phyloP scores from a whole-genome alignment of 164 flowering plant species.

The Piper longum region DNA sequence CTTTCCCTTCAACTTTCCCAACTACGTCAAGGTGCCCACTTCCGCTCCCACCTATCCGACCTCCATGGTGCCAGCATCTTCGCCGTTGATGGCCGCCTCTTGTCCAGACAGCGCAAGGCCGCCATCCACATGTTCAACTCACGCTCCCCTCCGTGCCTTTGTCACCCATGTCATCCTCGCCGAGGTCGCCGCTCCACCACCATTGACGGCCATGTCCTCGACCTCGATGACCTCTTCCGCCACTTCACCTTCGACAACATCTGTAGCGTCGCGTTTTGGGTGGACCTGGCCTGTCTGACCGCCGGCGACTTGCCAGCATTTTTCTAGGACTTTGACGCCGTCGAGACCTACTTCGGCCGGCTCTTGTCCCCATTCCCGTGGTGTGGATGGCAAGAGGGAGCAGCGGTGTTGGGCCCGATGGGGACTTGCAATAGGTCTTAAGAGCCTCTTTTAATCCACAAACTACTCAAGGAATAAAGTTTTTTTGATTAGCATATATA shows the following conservation, averaged over 20 bases:
- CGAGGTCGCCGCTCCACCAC: constrained; percentile 11
- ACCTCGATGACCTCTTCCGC: constrained; percentile 24
- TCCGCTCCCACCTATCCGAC: constrained; percentile 20
- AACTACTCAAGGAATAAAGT: too few species aligned
- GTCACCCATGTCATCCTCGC: constrained; percentile 15
- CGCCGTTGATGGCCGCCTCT: constrained; percentile 26
- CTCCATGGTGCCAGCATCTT: constrained; percentile 41
- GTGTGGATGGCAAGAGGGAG: constrained; percentile 32
- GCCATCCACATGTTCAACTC: constrained; percentile 40
- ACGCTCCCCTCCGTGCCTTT: constrained; percentile 28
- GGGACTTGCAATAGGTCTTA: too few species aligned
- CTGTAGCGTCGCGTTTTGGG: constrained; percentile 36
- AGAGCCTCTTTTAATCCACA: too few species aligned
- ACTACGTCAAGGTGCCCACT: constrained; percentile 37
- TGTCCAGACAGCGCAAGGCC: constrained; percentile 33
- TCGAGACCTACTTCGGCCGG: constrained; percentile 11
- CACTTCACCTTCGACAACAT: constrained; percentile 27
- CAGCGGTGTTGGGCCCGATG: too few species aligned
- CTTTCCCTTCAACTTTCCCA: constrained; percentile 28
- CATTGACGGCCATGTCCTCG: constrained; percentile 8
- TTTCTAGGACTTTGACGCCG: constrained; percentile 24
- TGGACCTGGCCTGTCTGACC: constrained; percentile 16
- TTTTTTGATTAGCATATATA: too few species aligned
- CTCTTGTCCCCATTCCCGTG: constrained; percentile 16
- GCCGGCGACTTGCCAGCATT: constrained; percentile 4